Conservation (phyloP, 306 rosid species). For the Lupinus albus region DNA sequence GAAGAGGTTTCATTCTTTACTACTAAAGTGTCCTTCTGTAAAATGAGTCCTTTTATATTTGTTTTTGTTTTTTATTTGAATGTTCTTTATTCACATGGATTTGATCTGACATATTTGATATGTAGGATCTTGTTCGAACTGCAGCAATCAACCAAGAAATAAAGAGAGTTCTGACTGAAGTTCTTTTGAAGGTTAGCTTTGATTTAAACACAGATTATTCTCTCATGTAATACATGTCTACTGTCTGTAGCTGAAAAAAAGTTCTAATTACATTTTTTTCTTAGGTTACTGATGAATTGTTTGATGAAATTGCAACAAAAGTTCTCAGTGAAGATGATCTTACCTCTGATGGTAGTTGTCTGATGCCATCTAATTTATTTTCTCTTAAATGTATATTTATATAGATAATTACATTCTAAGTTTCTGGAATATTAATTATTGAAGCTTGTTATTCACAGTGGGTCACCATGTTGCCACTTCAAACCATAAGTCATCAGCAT, state of each 20-base stretch:
- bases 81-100: slow-evolving; percentile 15
- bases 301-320: slow-evolving; percentile 92
- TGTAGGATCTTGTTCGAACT: slow-evolving; percentile 75
- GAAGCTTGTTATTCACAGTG: slow-evolving; percentile 48
- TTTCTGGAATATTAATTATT: slow-evolving; percentile 9
- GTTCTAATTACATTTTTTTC: slow-evolving; percentile 43
- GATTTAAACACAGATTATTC: slow-evolving; percentile 29
- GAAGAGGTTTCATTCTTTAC: slow-evolving; percentile 71
- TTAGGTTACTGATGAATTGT: slow-evolving; percentile 94
- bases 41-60: slow-evolving; percentile 3
- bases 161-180: slow-evolving; percentile 87
- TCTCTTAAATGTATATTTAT: slow-evolving; percentile 15
- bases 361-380: slow-evolving; percentile 16
- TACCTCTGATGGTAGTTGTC: slow-evolving; percentile 63
- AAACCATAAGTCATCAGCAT: slow-evolving; percentile 54
- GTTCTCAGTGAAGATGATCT: slow-evolving; percentile 79
- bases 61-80: not conserved
- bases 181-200: slow-evolving; percentile 74
- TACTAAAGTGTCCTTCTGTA: slow-evolving; percentile 16
- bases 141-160: slow-evolving; percentile 92
- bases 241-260: slow-evolving; percentile 30
- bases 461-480: slow-evolving; percentile 48
- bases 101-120: slow-evolving; percentile 24
- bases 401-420: slow-evolving; percentile 2
- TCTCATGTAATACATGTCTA: slow-evolving; percentile 19